Percentiles rank a stretch among this genome's conserved stretches.
These are phyloP conservation scores for Gossypium anomalum DNA, from an alignment of 345 rosid genomes.

Conservation along the genomic window DNA sequence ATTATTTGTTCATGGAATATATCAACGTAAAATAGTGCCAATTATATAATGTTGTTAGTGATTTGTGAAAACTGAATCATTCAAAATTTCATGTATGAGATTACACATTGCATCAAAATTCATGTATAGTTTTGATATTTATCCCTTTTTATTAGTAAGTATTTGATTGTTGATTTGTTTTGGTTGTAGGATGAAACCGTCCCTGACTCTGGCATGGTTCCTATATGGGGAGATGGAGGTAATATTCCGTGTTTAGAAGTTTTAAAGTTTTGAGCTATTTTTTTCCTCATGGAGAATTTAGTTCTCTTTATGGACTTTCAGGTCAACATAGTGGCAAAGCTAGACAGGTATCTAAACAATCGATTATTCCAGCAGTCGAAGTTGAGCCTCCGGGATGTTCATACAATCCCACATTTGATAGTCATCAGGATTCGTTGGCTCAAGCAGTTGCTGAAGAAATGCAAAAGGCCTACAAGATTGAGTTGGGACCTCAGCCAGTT, in stretches of 20 bases:
- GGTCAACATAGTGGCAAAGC: slow-evolving; percentile 37
- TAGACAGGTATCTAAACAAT: slow-evolving; percentile 44
- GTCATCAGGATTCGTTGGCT: slow-evolving; percentile 92
- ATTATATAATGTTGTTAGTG: no score
- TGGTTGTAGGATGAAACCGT: slow-evolving; percentile 31
- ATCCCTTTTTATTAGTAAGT: no score
- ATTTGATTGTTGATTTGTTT: neutral
- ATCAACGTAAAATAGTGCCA: no score
- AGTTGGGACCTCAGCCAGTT: slow-evolving; percentile 88
- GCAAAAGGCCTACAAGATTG: slow-evolving; percentile 72
- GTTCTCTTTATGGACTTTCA: slow-evolving; percentile 23
- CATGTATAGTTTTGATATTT: no score
- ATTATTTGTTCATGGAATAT: no score
- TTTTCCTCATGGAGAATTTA: neutral
- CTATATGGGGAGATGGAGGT: slow-evolving; percentile 74
- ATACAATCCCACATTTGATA: slow-evolving; percentile 70
- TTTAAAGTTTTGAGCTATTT: neutral
- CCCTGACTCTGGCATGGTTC: slow-evolving; percentile 46
- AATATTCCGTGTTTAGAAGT: neutral
- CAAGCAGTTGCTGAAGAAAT: slow-evolving; percentile 94
- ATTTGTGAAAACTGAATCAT: no score
- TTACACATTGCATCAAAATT: no score
- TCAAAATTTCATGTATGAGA: no score
- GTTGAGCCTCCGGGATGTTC: slow-evolving; percentile 94
- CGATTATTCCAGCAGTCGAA: slow-evolving; percentile 86